phyloP scores from a whole-genome alignment of 1,284 basidiomycete species.

The Cryptococcus sp. region DNA sequence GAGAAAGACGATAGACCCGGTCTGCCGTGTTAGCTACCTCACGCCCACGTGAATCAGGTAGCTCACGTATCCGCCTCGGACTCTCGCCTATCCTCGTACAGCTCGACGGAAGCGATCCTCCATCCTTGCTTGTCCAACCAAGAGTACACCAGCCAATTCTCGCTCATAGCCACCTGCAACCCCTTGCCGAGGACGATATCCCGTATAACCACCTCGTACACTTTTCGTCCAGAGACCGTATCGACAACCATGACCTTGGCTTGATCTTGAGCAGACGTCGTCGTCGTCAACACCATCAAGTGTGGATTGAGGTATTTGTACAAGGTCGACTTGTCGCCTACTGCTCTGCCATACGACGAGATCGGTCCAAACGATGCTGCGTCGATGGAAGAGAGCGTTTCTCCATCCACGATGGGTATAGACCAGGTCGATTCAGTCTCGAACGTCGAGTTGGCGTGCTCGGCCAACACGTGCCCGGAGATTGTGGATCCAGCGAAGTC shows the following conservation, averaged over 20 bases:
- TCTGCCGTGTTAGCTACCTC: constrained; percentile 49
- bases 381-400: constrained; percentile 45
- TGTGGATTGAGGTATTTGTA: constrained; percentile 94
- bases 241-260: constrained; percentile 72
- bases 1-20: constrained; percentile 68
- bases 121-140: constrained; percentile 56
- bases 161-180: constrained; percentile 63
- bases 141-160: constrained; percentile 91
- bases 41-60: constrained; percentile 13
- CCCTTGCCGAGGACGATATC: constrained; percentile 40
- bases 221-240: constrained; percentile 64
- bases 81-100: constrained; percentile 72
- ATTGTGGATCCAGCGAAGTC: constrained; percentile 18
- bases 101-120: constrained; percentile 70
- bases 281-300: constrained; percentile 62
- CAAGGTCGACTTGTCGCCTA: constrained; percentile 78
- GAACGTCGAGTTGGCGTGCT: constrained; percentile 5
- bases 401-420: constrained; percentile 55
- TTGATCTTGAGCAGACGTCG: constrained; percentile 33
- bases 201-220: constrained; percentile 56
- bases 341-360: constrained; percentile 74
- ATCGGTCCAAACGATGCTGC: constrained; percentile 51
- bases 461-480: constrained; percentile 10
- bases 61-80: constrained; percentile 63
- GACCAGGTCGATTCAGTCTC: constrained; percentile 52